Evolutionary conservation across 1,284 basidiomycete species (phyloP).

Genomic region (Apiotrichum veenhuisii): DNA sequence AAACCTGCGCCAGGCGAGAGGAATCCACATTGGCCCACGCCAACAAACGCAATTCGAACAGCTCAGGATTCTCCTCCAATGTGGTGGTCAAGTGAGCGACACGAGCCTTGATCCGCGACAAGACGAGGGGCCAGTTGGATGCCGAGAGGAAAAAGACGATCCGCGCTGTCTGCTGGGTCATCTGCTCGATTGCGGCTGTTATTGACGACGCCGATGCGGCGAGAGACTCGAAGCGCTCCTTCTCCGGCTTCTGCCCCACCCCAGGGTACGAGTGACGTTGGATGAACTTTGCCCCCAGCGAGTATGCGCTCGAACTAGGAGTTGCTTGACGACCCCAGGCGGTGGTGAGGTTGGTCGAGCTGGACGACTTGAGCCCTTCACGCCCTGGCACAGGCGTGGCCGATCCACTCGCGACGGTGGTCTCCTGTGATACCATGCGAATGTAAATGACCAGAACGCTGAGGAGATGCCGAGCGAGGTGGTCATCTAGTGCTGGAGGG

Average conservation of each 20-base stretch:
- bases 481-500: constrained; percentile 74
- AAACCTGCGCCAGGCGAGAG: constrained; percentile 36
- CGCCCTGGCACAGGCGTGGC: constrained; percentile 23
- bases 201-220: constrained; percentile 21
- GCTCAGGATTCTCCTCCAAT: constrained; percentile 56
- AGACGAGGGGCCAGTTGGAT: constrained; percentile 82
- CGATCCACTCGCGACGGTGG: constrained; percentile 5
- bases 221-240: constrained; percentile 10
- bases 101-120: constrained; percentile 67
- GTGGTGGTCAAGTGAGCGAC: constrained; percentile 53
- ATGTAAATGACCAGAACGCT: constrained; percentile 77
- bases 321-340: constrained; percentile 19
- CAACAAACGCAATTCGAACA: constrained; percentile 44
- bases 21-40: constrained; percentile 52
- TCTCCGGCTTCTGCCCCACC: background rate
- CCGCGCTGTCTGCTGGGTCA: constrained; percentile 57
- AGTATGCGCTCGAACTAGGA: constrained; percentile 18
- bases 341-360: constrained; percentile 17
- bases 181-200: constrained; percentile 30
- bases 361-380: constrained; percentile 21
- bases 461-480: constrained; percentile 78
- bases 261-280: constrained; percentile 32
- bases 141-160: constrained; percentile 85
- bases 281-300: constrained; percentile 30
- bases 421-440: constrained; percentile 60